Evolutionary conservation across 257 asterid species (phyloP).

Genomic region (Primulina eburnea): DNA sequence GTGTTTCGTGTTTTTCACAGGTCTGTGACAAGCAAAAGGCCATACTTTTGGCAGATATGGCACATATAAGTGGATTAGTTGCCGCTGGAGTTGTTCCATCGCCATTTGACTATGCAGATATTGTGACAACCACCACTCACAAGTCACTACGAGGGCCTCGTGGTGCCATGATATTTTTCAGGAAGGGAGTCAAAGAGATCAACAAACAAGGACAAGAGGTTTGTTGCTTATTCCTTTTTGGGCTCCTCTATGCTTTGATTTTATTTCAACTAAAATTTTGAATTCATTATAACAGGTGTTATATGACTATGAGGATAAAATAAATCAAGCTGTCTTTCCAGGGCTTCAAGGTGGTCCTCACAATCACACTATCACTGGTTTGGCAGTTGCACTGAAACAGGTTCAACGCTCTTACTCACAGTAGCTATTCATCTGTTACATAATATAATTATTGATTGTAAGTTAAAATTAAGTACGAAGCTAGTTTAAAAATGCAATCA

Average conservation of each 20-base stretch:
- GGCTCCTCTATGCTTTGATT: neutral
- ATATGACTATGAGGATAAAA: conserved; percentile 88
- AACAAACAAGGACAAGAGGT: conserved; percentile 97
- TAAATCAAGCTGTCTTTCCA: conserved; percentile 99
- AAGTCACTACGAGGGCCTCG: conserved; percentile 97
- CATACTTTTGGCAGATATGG: conserved; percentile 55
- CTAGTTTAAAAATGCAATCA: neutral
- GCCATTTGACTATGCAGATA: conserved; percentile 91
- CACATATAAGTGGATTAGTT: conserved; percentile 59
- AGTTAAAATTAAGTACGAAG: neutral
- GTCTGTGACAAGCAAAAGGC: conserved; percentile 69
- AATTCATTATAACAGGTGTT: conserved; percentile 49
- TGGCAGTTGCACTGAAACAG: conserved; percentile 97
- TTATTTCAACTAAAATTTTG: neutral
- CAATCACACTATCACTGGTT: conserved; percentile 91
- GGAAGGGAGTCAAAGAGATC: conserved; percentile 90
- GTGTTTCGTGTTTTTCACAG: conserved; percentile 39
- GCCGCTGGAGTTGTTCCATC: conserved; percentile 62
- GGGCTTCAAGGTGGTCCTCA: conserved; percentile 99
- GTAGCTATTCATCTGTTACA: neutral
- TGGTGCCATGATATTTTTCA: conserved; percentile 96
- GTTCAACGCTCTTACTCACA: conserved; percentile 26
- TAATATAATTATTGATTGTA: neutral
- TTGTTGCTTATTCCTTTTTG: conserved; percentile 15
- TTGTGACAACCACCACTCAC: conserved; percentile 97